Base-by-base conservation (phyloP, 23 red algal genomes). In the Porphyridium purpureum region DNA sequence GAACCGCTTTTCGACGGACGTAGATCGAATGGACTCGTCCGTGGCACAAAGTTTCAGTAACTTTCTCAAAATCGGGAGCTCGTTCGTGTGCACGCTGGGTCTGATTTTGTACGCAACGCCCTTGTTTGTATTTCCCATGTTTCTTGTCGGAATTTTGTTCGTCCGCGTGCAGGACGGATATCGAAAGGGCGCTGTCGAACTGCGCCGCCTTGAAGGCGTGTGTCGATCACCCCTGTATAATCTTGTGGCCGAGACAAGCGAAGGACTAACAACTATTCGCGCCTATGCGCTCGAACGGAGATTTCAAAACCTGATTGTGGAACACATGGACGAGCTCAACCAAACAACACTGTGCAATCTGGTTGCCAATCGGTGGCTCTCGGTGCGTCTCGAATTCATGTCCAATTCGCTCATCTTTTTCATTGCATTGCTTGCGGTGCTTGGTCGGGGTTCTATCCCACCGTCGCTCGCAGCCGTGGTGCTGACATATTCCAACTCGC, bases 181-280 rank as follows among this genome's bases (percentile, higher is more conserved):
- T 50, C 74, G 86, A 24, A 67, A 64, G 51, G 55, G 71, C n/a
- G 64, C 60, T 63, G 64, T 77, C 21, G 86, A 93, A 35, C 60
- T 93, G 35, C 67, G 69, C 8, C 73, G 86, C 26, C 66, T 93
- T 14, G 86, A 93, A 66, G 60, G 52, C 35, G 48, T 82, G 15
- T 59, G 57, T 15, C 75, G 86, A 27, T 82, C 74, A n/a, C 77
- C 74, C 5, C 32, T 93, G 2, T 82, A 65, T 47, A 73, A 64
- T 1, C 86, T 82, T 49, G 74, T 93, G 24, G 61, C 69, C 27
- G 86, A 93, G 47, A 76, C 86, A 9, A 21, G 81, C 4, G 86
- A 93, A 27, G 86, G 86, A 29, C 62, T 76, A 6, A 51, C 67
- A n/a, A 93, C 86, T 0, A 73, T 93, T 34, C 71, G 86, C 33